Evolutionary conservation across 2,329 filamentous ascomycete genomes (phyloP).

Genomic region (Aspergillus sp.): DNA sequence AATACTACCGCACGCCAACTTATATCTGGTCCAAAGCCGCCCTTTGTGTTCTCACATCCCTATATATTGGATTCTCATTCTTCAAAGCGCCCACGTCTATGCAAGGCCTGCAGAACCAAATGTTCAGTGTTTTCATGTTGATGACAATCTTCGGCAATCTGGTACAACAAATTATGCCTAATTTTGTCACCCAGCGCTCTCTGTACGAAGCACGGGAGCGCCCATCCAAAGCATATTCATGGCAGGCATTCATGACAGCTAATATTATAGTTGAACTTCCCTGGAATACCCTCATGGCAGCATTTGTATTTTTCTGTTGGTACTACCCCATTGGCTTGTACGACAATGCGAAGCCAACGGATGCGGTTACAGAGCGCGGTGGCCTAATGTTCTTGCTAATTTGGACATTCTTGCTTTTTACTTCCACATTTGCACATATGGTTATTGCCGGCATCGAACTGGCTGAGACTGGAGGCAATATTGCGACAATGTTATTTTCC

Average conservation of each 20-base stretch:
- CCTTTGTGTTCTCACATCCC: constrained; percentile 64
- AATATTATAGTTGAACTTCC: constrained; percentile 73
- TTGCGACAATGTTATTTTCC: constrained; percentile 61
- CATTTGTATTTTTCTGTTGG: constrained; percentile 65
- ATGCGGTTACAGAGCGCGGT: constrained; percentile 53
- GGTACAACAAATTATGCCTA: constrained; percentile 57
- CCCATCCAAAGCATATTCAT: constrained; percentile 71
- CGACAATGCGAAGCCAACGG: constrained; percentile 40
- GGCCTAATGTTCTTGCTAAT: constrained; percentile 65
- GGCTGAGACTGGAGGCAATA: constrained; percentile 65
- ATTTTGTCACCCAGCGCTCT: constrained; percentile 59
- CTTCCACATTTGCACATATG: constrained; percentile 72
- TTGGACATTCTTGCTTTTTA: constrained; percentile 68
- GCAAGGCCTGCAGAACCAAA: constrained; percentile 84
- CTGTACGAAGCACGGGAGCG: constrained; percentile 62
- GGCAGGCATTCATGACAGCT: constrained; percentile 69
- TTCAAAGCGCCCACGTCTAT: constrained; percentile 71
- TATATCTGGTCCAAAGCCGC: constrained; percentile 83
- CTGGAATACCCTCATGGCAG: constrained; percentile 61
- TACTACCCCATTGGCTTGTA: constrained; percentile 64
- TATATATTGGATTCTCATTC: constrained; percentile 86
- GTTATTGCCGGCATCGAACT: constrained; percentile 69
- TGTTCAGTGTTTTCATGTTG: constrained; percentile 87
- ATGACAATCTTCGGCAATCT: constrained; percentile 72
- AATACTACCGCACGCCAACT: constrained; percentile 86